Conservation (phyloP, 805 yeast species). For the Candida boleticola region DNA sequence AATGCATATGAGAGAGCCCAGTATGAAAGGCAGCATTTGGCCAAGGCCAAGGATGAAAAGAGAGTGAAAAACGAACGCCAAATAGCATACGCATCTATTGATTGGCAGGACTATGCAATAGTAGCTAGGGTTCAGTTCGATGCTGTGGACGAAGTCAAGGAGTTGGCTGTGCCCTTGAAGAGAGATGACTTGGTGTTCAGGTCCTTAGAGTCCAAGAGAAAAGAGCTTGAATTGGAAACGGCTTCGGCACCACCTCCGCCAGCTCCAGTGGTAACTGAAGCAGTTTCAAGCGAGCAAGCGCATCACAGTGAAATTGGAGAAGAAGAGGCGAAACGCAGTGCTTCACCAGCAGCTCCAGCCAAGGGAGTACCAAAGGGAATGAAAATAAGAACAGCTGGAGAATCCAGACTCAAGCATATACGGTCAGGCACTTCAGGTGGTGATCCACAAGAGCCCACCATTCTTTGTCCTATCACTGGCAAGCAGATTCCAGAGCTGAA, state of each 20-base stretch:
- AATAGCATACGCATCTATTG: constrained; percentile 67
- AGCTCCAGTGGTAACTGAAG: constrained; percentile 14
- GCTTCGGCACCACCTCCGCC: constrained; percentile 26
- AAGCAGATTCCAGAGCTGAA: constrained; percentile 65
- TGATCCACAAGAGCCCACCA: constrained; percentile 32
- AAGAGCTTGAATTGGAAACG: constrained; percentile 18
- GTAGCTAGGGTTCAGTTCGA: constrained; percentile 69
- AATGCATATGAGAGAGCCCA: constrained; percentile 58
- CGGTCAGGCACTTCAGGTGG: constrained; percentile 1
- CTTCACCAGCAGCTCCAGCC: constrained; percentile 8
- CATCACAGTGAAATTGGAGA: constrained; percentile 5
- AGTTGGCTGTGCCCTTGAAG: constrained; percentile 53
- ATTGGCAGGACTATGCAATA: constrained; percentile 82
- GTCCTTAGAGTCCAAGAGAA: constrained; percentile 52
- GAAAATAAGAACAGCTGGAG: constrained; percentile 71
- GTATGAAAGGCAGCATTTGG: constrained; percentile 39
- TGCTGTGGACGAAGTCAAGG: constrained; percentile 56
- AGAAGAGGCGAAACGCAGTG: constrained; percentile 3
- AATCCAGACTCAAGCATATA: constrained; percentile 47
- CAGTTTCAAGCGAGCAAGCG: too few relatives aligned
- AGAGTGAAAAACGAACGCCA: constrained; percentile 35
- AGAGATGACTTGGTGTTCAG: constrained; percentile 61
- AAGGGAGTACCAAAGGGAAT: constrained; percentile 44
- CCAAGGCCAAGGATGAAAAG: constrained; percentile 24
- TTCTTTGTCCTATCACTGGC: constrained; percentile 80